phyloP scores from a whole-genome alignment of 2,329 filamentous ascomycete genomes.

The Venturia pyrina region DNA sequence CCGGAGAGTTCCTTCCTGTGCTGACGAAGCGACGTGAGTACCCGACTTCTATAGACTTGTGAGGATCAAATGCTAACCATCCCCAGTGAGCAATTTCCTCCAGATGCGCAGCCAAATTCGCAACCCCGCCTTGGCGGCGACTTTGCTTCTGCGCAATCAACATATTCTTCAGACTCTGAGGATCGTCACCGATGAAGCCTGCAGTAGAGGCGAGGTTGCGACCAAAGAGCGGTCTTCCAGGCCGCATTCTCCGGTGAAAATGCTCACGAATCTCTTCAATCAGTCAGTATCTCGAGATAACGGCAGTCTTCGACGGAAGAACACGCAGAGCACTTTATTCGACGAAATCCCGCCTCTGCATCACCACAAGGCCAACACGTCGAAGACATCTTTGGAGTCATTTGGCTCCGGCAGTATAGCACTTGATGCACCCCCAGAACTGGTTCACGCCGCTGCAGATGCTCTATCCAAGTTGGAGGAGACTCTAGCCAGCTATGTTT shows the following conservation, averaged over 20 bases:
- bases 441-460: slow-evolving; percentile 8
- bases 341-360: neutral
- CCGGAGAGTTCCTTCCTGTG: slow-evolving; percentile 64
- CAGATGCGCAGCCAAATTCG: slow-evolving; percentile 58
- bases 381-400: neutral
- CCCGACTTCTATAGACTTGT: neutral
- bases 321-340: slow-evolving; percentile 17
- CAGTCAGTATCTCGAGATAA: slow-evolving; percentile 39
- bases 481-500: slow-evolving; percentile 72
- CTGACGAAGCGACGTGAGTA: slow-evolving; percentile 62
- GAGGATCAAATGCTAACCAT: slow-evolving; percentile 8
- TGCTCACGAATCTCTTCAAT: slow-evolving; percentile 73
- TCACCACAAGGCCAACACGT: neutral
- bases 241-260: slow-evolving; percentile 78
- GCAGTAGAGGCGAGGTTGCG: slow-evolving; percentile 41
- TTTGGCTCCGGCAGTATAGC: neutral
- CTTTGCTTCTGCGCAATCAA: slow-evolving; percentile 67
- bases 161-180: slow-evolving; percentile 64
- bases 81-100: slow-evolving; percentile 59
- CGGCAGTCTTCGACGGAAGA: slow-evolving; percentile 22
- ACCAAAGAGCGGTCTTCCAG: slow-evolving; percentile 44
- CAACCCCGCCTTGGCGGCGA: slow-evolving; percentile 53
- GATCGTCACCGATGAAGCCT: slow-evolving; percentile 46
- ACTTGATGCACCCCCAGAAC: neutral
- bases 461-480: slow-evolving; percentile 64